Evolutionary conservation across 164 flowering plant genomes (phyloP), one percentile per base, ranked within the genome.

Genomic region (Stephania cephalantha): DNA sequence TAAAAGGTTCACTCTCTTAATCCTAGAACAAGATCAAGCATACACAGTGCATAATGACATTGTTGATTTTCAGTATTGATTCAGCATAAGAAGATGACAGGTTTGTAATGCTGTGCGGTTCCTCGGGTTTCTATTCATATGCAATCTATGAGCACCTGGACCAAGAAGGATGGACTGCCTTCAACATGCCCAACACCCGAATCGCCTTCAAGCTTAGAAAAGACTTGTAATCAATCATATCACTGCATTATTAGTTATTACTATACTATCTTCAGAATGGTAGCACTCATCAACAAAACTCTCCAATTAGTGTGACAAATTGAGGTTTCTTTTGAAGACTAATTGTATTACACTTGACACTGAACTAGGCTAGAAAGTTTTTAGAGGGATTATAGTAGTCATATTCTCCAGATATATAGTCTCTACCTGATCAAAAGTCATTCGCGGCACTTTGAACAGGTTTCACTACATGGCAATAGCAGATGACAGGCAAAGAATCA

Each of bases 391-490:
- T 35, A 35, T 35, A 35, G 42, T 35, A 35, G 42, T 35, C 1
- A 2, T 35, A 35, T 35, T 35, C 42, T 35, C 42, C 42, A 35
- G 42, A 35, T 35, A 35, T 35, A 1, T 35, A 1, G 42, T 35
- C 42, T 35, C 42, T 35, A 0, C 42, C 42, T 35, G 42, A 35
- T 35, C 42, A 50, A 11, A 50, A 7, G 55, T 50, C 12, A 15
- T 10, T 50, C 13, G 15, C 15, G 55, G 15, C 4, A 11, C 15
- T 50, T 11, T 69, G 22, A 50, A 18, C 4, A 96, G 99, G 94
- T 94, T 96, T 75, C 89, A 85, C 5, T 94, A 96, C 83, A 92
- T 96, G 99, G 98, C 94, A 1, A 45, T 92, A 31, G 85, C 95
- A 68, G 99, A 96, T 78, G 79, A 88, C 46, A 85, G 95, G 75